Evolutionary conservation across 2,329 filamentous ascomycete species (phyloP).

Genomic region (Calonectria montana): DNA sequence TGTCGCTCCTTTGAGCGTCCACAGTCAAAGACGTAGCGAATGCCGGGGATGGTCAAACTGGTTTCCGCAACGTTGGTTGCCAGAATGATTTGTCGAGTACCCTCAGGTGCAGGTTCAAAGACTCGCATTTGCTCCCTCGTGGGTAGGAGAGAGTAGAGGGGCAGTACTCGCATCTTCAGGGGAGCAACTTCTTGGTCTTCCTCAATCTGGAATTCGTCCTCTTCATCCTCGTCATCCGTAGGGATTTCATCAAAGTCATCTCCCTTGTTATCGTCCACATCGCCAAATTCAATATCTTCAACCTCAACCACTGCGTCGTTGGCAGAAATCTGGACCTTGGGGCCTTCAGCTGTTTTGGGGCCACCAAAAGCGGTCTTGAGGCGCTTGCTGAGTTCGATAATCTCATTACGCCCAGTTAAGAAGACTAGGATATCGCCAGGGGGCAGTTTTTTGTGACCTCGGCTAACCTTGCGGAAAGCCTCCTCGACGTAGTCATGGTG

Average conservation of each 20-base stretch:
- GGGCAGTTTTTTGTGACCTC: conserved; percentile 90
- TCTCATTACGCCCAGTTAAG: conserved; percentile 93
- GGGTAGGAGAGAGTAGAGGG: conserved; percentile 91
- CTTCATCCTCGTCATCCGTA: conserved; percentile 67
- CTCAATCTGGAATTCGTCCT: conserved; percentile 78
- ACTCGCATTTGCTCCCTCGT: conserved; percentile 92
- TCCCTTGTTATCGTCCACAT: conserved; percentile 71
- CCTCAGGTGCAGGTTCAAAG: conserved; percentile 86
- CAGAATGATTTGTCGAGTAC: conserved; percentile 85
- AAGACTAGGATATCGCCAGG: conserved; percentile 94
- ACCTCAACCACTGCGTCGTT: conserved; percentile 83
- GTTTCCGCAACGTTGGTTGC: conserved; percentile 98
- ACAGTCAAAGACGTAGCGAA: conserved; percentile 95
- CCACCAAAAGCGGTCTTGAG: conserved; percentile 76
- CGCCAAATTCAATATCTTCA: conserved; percentile 88
- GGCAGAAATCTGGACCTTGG: conserved; percentile 80
- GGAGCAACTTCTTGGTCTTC: conserved; percentile 70
- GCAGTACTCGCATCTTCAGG: conserved; percentile 86
- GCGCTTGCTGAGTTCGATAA: conserved; percentile 82
- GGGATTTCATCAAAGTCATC: conserved; percentile 70
- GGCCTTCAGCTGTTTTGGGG: conserved; percentile 66
- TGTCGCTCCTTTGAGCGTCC: conserved; percentile 92
- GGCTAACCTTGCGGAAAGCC: conserved; percentile 85
- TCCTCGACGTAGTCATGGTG: conserved; percentile 91
- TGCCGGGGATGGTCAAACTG: conserved; percentile 94